Percentiles rank a stretch among this genome's conserved stretches.
Evolutionary conservation across 2,329 filamentous ascomycete genomes (phyloP).

Genomic region (Colletotrichum sp.): DNA sequence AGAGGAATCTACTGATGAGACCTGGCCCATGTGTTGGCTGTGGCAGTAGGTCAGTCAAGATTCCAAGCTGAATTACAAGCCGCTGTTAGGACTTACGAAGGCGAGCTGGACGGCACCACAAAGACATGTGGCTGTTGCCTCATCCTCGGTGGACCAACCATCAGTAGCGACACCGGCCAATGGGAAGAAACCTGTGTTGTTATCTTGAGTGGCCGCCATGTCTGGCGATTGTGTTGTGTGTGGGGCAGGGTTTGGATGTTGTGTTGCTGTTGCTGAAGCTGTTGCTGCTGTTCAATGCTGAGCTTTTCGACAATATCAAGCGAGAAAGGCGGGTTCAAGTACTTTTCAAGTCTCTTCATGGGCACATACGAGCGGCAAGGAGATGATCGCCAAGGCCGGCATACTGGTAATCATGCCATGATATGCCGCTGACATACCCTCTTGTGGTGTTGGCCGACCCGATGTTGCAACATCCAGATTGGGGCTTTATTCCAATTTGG

Average conservation of each 20-base stretch:
- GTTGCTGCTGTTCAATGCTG: neutral
- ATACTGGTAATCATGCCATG: neutral
- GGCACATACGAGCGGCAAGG: neutral
- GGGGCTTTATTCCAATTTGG: neutral
- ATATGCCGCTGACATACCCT: neutral
- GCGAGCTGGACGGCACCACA: slow-evolving; percentile 61
- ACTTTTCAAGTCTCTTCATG: neutral
- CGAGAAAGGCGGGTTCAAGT: neutral
- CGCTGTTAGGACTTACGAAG: slow-evolving; percentile 45
- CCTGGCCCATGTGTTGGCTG: slow-evolving; percentile 51
- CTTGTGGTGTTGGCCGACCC: neutral
- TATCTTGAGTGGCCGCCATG: neutral
- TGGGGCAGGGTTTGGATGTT: accelerated
- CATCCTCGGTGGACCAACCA: slow-evolving; percentile 48
- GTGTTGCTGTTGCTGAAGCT: neutral
- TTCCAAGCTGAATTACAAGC: neutral
- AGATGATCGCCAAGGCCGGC: neutral
- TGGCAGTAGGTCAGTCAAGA: neutral
- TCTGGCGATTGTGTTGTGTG: neutral
- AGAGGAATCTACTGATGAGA: slow-evolving; percentile 57
- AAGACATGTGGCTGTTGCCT: slow-evolving; percentile 63
- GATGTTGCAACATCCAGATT: neutral
- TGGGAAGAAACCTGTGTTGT: slow-evolving; percentile 30
- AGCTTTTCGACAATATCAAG: neutral
- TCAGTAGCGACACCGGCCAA: slow-evolving; percentile 40